These are phyloP conservation scores for Porcisia deanei DNA, from an alignment of 208 protist species.

Conservation along the genomic window DNA sequence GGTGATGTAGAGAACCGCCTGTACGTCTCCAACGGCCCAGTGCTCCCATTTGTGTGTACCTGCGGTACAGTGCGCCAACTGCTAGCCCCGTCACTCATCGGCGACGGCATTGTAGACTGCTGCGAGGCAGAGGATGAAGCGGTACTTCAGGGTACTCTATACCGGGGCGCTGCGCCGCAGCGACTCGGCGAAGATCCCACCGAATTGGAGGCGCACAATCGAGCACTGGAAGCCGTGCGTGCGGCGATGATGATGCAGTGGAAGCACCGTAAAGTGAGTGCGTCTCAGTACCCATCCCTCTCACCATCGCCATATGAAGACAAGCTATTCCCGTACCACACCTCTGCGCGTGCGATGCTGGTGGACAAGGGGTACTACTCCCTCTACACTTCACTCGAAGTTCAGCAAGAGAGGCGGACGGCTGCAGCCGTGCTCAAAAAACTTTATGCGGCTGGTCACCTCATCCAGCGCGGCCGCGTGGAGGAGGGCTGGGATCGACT, in stretches of 20 bases:
- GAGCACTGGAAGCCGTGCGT: background rate
- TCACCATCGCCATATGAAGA: conserved; percentile 26
- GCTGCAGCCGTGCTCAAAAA: conserved; percentile 26
- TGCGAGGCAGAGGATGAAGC: conserved; percentile 70
- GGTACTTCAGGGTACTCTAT: conserved; percentile 6
- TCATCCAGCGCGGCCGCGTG: conserved; percentile 36
- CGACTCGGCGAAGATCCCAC: background rate
- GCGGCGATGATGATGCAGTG: conserved; percentile 11
- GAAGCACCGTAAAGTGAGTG: conserved; percentile 11
- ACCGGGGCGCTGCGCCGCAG: background rate
- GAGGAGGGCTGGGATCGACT: conserved; percentile 59
- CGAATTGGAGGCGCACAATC: background rate
- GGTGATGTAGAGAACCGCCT: conserved; percentile 27
- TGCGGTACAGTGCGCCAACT: conserved; percentile 31
- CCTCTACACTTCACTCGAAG: conserved; percentile 42
- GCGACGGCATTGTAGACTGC: conserved; percentile 79
- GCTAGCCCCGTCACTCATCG: conserved; percentile 65
- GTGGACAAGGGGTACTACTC: conserved; percentile 55
- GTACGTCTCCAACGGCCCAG: conserved; percentile 36
- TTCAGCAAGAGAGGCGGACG: conserved; percentile 35
- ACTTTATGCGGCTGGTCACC: conserved; percentile 43
- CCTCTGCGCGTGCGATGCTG: conserved; percentile 50
- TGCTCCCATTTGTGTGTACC: conserved; percentile 57
- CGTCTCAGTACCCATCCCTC: background rate
- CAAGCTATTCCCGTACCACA: conserved; percentile 36